Percentiles rank a stretch among this genome's conserved stretches.
phyloP scores from a whole-genome alignment of 1,284 basidiomycete genomes.

The Sporisorium scitamineum region DNA sequence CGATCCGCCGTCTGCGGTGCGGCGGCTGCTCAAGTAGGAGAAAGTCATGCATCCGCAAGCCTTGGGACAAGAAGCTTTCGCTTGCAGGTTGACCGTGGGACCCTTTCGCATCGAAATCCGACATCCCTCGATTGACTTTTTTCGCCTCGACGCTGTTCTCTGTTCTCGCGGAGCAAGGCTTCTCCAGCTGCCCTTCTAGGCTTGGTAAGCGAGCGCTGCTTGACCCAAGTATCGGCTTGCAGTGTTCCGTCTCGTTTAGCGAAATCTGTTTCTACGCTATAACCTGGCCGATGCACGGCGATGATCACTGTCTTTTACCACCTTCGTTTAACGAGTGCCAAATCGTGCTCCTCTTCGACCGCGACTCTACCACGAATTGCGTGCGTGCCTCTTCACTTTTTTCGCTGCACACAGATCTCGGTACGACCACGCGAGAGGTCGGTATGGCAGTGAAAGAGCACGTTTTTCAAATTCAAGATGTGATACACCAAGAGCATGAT shows the following conservation, averaged over 20 bases:
- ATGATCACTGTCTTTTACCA: slow-evolving; percentile 5
- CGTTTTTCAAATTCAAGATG: neutral
- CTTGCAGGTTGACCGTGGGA: neutral
- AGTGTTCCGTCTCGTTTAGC: slow-evolving; percentile 17
- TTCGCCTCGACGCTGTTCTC: neutral
- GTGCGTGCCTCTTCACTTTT: too few species aligned
- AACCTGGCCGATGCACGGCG: slow-evolving; percentile 4
- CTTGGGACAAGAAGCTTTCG: slow-evolving; percentile 3
- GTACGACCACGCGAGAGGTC: neutral
- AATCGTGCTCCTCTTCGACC: neutral
- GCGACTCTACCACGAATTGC: too few species aligned
- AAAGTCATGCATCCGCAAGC: too few species aligned
- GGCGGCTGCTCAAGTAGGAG: too few species aligned
- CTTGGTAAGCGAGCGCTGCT: neutral
- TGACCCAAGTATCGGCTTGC: slow-evolving; percentile 20
- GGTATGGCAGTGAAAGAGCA: neutral
- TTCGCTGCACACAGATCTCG: too few species aligned
- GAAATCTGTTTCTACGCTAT: neutral
- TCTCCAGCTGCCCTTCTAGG: neutral
- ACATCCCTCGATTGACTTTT: neutral
- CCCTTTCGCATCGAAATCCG: slow-evolving; percentile 1
- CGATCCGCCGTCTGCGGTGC: neutral
- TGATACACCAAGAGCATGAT: neutral
- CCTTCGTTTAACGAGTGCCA: neutral
- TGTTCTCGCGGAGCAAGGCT: neutral